These are phyloP conservation scores for Yarrowia bubula DNA, from an alignment of 805 yeast species.

Conservation along the genomic window DNA sequence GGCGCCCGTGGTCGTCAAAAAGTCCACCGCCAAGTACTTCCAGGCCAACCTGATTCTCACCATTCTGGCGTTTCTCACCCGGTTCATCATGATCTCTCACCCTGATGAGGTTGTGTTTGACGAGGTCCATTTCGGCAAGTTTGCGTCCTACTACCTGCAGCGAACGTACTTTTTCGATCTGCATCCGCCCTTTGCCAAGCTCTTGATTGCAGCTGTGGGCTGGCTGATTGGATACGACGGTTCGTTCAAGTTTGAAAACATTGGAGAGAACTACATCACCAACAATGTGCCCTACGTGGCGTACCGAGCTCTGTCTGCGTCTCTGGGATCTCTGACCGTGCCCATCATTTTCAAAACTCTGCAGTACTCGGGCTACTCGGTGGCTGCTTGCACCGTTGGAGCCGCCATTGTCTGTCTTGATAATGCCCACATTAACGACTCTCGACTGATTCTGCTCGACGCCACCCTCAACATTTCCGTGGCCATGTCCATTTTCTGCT, in stretches of 20 bases:
- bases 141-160: constrained; percentile 62
- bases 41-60: constrained; percentile 48
- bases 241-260: constrained; percentile 82
- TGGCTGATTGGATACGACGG: constrained; percentile 89
- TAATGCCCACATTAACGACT: constrained; percentile 86
- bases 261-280: constrained; percentile 77
- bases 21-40: background rate
- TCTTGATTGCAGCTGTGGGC: constrained; percentile 87
- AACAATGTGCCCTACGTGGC: constrained; percentile 85
- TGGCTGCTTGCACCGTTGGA: constrained; percentile 75
- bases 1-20: background rate
- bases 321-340: constrained; percentile 77
- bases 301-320: constrained; percentile 72
- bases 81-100: constrained; percentile 72
- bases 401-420: constrained; percentile 76
- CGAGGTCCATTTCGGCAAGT: constrained; percentile 57
- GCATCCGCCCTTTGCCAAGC: constrained; percentile 97
- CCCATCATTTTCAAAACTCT: constrained; percentile 81
- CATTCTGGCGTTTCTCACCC: constrained; percentile 61
- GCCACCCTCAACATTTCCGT: constrained; percentile 83
- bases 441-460: constrained; percentile 87
- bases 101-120: constrained; percentile 68
- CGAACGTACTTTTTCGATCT: constrained; percentile 92
- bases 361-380: constrained; percentile 78
- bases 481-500: constrained; percentile 73